These are phyloP conservation scores for Orbilia brochopaga DNA, from an alignment of 2,329 filamentous ascomycete genomes.

Conservation along the genomic window DNA sequence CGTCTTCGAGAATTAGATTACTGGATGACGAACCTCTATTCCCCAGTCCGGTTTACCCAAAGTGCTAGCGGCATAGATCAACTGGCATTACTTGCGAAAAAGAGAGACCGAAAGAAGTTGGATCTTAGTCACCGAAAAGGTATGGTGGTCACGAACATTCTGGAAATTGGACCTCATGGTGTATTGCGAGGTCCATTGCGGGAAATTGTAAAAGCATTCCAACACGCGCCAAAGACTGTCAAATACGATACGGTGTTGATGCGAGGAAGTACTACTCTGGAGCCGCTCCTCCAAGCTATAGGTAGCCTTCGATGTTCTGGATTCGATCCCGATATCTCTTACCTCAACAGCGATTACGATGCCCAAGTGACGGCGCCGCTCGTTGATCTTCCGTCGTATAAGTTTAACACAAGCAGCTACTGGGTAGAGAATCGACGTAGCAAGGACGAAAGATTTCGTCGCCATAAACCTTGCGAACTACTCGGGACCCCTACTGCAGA, in stretches of 20 bases:
- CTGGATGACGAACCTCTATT: slow-evolving; percentile 20
- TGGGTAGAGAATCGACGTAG: slow-evolving; percentile 29
- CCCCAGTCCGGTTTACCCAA: slow-evolving; percentile 17
- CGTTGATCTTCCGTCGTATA: slow-evolving; percentile 27
- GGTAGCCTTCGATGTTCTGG: slow-evolving; percentile 25
- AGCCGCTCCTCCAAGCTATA: slow-evolving; percentile 17
- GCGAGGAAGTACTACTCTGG: slow-evolving; percentile 15
- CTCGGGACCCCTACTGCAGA: slow-evolving; percentile 28
- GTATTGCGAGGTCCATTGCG: slow-evolving; percentile 13
- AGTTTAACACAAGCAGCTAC: slow-evolving; percentile 22
- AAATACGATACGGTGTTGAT: slow-evolving; percentile 19
- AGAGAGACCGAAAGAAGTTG: slow-evolving; percentile 3
- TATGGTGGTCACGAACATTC: slow-evolving; percentile 22
- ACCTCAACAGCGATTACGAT: slow-evolving; percentile 16
- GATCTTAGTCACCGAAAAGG: slow-evolving; percentile 13
- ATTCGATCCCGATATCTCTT: slow-evolving; percentile 18
- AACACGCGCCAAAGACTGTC: slow-evolving; percentile 5
- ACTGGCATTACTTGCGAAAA: slow-evolving; percentile 4
- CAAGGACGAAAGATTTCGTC: slow-evolving; percentile 19
- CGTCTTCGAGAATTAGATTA: slow-evolving; percentile 26
- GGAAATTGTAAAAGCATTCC: slow-evolving; percentile 20
- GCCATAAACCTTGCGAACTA: slow-evolving; percentile 14
- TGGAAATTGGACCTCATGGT: slow-evolving; percentile 29
- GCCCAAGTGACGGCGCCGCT: slow-evolving; percentile 5
- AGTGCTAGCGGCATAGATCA: slow-evolving; percentile 10